Conservation (phyloP, 176 grass and related monocot species). For the Musa troglodytarum region DNA sequence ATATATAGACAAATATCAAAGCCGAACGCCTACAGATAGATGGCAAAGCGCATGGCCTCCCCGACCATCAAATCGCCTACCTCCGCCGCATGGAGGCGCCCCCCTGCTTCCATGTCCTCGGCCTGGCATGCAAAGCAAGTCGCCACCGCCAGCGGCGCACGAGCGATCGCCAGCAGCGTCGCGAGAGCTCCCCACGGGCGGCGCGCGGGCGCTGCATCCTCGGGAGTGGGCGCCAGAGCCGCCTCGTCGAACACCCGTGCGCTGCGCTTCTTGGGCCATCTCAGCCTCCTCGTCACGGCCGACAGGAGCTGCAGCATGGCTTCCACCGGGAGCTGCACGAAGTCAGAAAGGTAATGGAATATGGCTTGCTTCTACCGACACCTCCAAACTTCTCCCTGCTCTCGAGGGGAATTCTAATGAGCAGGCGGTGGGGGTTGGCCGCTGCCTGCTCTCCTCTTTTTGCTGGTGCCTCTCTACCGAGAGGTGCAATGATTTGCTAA, state of each 20-base stretch:
- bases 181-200: constrained; percentile 23
- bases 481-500: not conserved
- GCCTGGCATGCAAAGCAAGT: constrained; percentile 24
- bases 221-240: not conserved
- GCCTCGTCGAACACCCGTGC: constrained; percentile 25
- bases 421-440: not conserved
- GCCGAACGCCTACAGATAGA: constrained; percentile 41
- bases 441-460: not conserved
- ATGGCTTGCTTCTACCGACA: not conserved
- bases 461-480: not conserved
- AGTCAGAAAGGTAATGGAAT: not conserved
- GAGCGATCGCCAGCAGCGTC: constrained; percentile 40
- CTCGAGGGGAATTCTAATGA: not conserved
- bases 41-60: constrained; percentile 73
- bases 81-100: constrained; percentile 49
- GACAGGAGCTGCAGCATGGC: not conserved
- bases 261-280: not conserved
- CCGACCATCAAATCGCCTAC: constrained; percentile 60
- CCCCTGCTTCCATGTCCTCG: constrained; percentile 32
- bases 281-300: constrained; percentile 1
- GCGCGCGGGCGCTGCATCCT: not conserved
- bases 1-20: not conserved
- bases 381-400: too few species aligned
- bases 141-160: constrained; percentile 34
- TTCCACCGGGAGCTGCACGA: not conserved